Evolutionary conservation across 202 grass and related monocot species (phyloP).

Genomic region (Zoysia matrella): DNA sequence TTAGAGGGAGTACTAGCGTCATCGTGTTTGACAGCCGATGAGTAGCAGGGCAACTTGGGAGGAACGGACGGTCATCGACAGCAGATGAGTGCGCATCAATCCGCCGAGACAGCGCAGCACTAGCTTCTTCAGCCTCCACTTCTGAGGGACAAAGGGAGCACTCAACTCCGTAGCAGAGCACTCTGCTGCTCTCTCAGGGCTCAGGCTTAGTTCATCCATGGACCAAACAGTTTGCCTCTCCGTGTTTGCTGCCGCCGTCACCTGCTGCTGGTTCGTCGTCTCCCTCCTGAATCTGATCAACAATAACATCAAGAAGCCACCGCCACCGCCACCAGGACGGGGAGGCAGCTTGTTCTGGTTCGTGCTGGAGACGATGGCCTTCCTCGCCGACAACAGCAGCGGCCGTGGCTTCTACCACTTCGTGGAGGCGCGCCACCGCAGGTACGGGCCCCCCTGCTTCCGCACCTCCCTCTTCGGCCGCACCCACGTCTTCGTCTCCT

Average conservation of each 20-base stretch:
- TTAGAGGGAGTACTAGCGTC: too few species aligned
- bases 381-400: constrained; percentile 67
- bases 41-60: too few species aligned
- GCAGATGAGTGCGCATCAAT: neutral
- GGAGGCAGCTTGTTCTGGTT: constrained; percentile 30
- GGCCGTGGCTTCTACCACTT: constrained; percentile 82
- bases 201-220: too few species aligned
- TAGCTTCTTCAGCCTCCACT: too few species aligned
- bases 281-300: neutral
- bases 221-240: too few species aligned
- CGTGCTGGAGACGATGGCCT: constrained; percentile 66
- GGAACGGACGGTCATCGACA: too few species aligned
- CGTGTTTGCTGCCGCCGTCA: neutral
- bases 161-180: too few species aligned
- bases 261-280: neutral
- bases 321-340: constrained; percentile 2
- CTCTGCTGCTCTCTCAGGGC: too few species aligned
- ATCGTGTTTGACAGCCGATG: too few species aligned
- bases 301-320: neutral
- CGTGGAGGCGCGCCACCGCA: constrained; percentile 59
- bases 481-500: constrained; percentile 83
- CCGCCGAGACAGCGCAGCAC: neutral
- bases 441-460: constrained; percentile 67
- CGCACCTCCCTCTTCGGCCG: constrained; percentile 64
- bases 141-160: too few species aligned